Conservation (phyloP, 306 rosid genomes). For the Medicago arabica region DNA sequence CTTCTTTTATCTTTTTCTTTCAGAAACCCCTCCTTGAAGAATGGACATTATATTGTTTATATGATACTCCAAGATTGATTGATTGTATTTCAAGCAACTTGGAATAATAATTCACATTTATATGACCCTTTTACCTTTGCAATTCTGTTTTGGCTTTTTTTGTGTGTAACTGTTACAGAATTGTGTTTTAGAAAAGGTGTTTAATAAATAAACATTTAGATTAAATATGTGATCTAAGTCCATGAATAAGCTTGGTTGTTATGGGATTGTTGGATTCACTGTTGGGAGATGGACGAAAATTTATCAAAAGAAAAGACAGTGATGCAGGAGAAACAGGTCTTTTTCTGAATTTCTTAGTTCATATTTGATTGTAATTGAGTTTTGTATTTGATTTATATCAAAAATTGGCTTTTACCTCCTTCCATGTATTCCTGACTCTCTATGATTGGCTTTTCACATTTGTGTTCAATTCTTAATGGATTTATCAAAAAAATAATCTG, state of each 20-base stretch:
- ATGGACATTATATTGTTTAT: too few species aligned
- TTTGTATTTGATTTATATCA: too few species aligned
- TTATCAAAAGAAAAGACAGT: slow-evolving; percentile 84
- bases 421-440: background rate
- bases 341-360: background rate
- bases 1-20: slow-evolving; percentile 19
- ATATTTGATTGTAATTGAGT: too few species aligned
- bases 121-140: slow-evolving; percentile 16
- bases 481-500: background rate
- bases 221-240: slow-evolving; percentile 49
- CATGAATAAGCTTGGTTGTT: slow-evolving; percentile 43
- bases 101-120: slow-evolving; percentile 19
- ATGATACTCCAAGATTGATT: background rate
- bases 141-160: slow-evolving; percentile 11
- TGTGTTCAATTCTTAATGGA: background rate
- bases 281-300: slow-evolving; percentile 50
- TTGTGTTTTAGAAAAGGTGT: slow-evolving; percentile 5
- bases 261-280: slow-evolving; percentile 77
- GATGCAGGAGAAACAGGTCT: slow-evolving; percentile 97
- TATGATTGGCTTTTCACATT: slow-evolving; percentile 5
- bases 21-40: slow-evolving; percentile 26
- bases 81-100: slow-evolving; percentile 48
- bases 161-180: background rate
- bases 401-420: background rate
- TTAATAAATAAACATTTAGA: background rate